phyloP scores from a whole-genome alignment of 768 basidiomycete species.

The Paxillus ammoniavirescens region DNA sequence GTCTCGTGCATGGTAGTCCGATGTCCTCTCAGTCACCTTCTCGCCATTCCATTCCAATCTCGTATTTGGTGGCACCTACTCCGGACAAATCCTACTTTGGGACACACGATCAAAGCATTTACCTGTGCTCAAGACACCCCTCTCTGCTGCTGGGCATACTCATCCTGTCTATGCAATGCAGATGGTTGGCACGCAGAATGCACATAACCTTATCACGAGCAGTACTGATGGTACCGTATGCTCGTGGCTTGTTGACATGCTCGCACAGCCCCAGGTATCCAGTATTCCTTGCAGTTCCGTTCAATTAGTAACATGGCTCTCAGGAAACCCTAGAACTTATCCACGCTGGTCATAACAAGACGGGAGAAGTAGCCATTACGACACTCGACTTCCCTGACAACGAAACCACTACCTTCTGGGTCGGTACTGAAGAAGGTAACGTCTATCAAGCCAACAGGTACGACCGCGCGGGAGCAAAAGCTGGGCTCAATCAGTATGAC shows the following conservation, averaged over 20 bases:
- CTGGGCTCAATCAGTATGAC: constrained; percentile 90
- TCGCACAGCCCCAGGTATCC: constrained; percentile 90
- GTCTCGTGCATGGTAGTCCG: constrained; percentile 61
- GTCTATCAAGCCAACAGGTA: constrained; percentile 96
- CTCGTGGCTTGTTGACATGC: constrained; percentile 98
- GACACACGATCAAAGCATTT: constrained; percentile 96
- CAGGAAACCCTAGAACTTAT: constrained; percentile 93
- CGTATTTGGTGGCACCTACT: constrained; percentile 98
- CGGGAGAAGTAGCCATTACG: constrained; percentile 94
- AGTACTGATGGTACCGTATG: constrained; percentile 98
- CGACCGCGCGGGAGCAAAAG: constrained; percentile 95
- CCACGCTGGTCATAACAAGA: constrained; percentile 92
- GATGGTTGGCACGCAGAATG: constrained; percentile 98
- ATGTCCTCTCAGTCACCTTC: constrained; percentile 94
- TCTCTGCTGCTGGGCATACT: constrained; percentile 95
- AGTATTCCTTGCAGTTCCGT: background rate
- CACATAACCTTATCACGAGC: constrained; percentile 94
- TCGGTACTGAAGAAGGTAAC: constrained; percentile 97
- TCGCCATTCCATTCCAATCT: constrained; percentile 98
- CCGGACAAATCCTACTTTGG: constrained; percentile 97
- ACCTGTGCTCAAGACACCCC: constrained; percentile 93
- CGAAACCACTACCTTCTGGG: constrained; percentile 96
- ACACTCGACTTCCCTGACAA: constrained; percentile 92
- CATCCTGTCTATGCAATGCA: constrained; percentile 99
- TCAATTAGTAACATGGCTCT: background rate